Evolutionary conservation across 192 early-diverging fungal genomes (phyloP).

Genomic region (Entomortierella beljakovae): DNA sequence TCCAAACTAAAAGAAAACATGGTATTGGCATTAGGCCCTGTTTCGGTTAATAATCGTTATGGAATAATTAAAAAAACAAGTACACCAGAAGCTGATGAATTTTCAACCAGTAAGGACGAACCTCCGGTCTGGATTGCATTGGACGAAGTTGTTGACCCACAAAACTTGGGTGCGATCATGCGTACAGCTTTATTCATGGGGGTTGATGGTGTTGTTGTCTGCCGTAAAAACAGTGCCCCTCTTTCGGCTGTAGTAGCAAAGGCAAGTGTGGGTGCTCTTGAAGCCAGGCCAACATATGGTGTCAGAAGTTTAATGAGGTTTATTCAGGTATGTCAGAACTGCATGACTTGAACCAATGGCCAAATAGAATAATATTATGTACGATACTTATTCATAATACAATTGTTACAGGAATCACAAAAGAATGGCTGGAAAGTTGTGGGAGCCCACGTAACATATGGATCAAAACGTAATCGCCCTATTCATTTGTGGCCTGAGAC

Average conservation of each 20-base stretch:
- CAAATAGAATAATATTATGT: no score
- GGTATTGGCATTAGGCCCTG: slow-evolving; percentile 14
- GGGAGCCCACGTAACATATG: slow-evolving; percentile 53
- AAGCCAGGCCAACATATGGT: slow-evolving; percentile 70
- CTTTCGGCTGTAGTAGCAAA: slow-evolving; percentile 72
- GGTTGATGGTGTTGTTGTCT: slow-evolving; percentile 74
- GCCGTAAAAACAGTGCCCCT: slow-evolving; percentile 68
- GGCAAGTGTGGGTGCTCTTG: slow-evolving; percentile 76
- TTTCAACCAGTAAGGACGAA: slow-evolving; percentile 8
- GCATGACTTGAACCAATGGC: no score
- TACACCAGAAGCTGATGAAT: not conserved
- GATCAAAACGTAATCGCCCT: slow-evolving; percentile 38
- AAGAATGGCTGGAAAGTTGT: slow-evolving; percentile 62
- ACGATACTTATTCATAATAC: no score
- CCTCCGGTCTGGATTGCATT: slow-evolving; percentile 65
- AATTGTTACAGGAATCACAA: slow-evolving; percentile 50
- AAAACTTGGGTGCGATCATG: slow-evolving; percentile 81
- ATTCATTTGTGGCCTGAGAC: slow-evolving; percentile 47
- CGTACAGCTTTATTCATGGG: slow-evolving; percentile 72
- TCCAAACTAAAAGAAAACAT: slow-evolving; percentile 21
- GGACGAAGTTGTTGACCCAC: slow-evolving; percentile 67
- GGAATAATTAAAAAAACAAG: not conserved
- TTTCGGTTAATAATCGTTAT: slow-evolving; percentile 11
- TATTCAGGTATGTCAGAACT: slow-evolving; percentile 65
- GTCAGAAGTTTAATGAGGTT: slow-evolving; percentile 66